Base-by-base conservation (phyloP, 2,329 filamentous ascomycete genomes). In the Lizonia empirigonia region DNA sequence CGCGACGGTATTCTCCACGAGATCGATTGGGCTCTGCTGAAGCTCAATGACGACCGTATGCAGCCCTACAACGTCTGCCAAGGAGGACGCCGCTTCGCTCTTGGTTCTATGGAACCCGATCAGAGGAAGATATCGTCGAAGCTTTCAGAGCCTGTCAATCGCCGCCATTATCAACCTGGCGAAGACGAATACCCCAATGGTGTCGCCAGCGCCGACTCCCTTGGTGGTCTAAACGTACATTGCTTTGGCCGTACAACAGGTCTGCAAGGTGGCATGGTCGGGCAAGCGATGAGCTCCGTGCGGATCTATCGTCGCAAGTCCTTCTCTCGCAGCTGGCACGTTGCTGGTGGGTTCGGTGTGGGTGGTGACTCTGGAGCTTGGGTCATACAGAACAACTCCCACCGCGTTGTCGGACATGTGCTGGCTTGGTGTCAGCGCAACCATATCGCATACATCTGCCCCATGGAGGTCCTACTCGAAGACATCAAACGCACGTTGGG, bases 321-420 rank as follows among this genome's bases (percentile, higher is more conserved):
- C 5, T 91, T 92, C 34, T 91, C 88, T 13, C 86, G 90, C 46
- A 89, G 80, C 65, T 87, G 85, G 78, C 80, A 80, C 47, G 83
- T 87, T 24, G 77, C 80, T 19, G 83, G 84, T 27, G 80, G 80
- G 29, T 85, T 85, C 62, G 82, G 82, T 60, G 85, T 94, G 10
- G 92, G 92, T 2, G 93, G 93, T 15, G 93, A 97, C 70, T 93
- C 88, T 6, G 93, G 93, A 4, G 93, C 93, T 0, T 97, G 93
- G 93, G 85, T 97, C 4, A 85, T 97, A 13, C 89, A 93, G 62
- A 87, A 89, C 50, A 81, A 82, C 5, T 80, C 86, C n/a, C 91
- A 91, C 1, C 83, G 86, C 29, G 85, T 97, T 3, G 94, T 90
- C 62, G 93, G 93, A 0, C 93, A 97, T 64, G 90, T 97, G 0